Evolutionary conservation across 139 green algal genomes (phyloP).

Genomic region (Mesotaenium endlicherianum): DNA sequence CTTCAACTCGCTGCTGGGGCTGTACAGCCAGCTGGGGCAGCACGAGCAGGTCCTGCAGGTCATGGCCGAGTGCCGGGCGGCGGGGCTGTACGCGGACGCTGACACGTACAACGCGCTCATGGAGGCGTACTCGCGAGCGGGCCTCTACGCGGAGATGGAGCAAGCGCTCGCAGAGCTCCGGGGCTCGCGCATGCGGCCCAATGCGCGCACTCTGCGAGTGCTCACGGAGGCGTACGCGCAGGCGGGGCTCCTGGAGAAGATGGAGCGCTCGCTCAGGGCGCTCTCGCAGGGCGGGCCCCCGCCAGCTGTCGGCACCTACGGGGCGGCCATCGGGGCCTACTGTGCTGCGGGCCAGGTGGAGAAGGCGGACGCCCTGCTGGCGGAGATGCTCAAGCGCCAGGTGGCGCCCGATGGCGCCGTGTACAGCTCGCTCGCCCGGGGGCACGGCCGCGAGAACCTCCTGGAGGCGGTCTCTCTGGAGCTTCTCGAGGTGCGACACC

Average conservation of each 20-base stretch:
- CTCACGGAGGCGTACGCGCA: background rate
- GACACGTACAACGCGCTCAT: conserved; percentile 13
- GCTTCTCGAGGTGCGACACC: background rate
- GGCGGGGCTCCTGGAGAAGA: background rate
- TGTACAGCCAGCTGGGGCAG: background rate
- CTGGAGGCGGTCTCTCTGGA: background rate
- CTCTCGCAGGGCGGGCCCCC: background rate
- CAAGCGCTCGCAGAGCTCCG: background rate
- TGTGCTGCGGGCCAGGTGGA: background rate
- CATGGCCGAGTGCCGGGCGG: background rate
- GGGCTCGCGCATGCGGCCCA: background rate
- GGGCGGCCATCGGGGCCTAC: background rate
- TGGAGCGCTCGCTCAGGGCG: background rate
- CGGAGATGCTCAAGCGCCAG: background rate
- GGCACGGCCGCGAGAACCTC: background rate
- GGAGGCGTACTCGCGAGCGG: background rate
- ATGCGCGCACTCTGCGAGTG: background rate
- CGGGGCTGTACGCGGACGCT: background rate
- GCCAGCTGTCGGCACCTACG: background rate
- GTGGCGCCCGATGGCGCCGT: background rate
- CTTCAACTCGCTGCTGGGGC: background rate
- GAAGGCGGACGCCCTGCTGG: background rate
- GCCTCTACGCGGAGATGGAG: conserved; percentile 4
- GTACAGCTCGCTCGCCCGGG: background rate
- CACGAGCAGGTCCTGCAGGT: background rate